Evolutionary conservation across 78 protist genomes (phyloP), one percentile per base, ranked within the genome.

Genomic region (Dictyostelium discoideum): DNA sequence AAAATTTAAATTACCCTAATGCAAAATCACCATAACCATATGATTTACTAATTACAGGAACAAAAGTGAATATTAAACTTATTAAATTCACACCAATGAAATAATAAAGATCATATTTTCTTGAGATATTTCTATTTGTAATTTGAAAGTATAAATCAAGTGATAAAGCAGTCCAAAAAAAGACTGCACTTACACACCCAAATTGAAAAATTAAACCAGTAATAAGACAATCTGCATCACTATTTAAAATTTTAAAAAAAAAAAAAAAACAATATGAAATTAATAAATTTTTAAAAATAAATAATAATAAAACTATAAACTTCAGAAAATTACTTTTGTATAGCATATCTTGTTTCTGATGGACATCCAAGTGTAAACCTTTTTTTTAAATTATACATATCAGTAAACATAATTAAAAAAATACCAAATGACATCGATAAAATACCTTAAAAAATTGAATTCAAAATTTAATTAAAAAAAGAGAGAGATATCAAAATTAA

Each of bases 161-260:
- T 3, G 78, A 14, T 22, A 40, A 20, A 0, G 24, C 63, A 9
- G 76, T 24, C 83, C 83, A 86, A 10, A 32, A 86, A 54, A 67
- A 40, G 5, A 76, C 42, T 29, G 63, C 42, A 74, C n/a, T 26
- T 1, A 86, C 50, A 86, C 79, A 37, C 2, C 92, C 92, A 85
- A 85, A 85, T 67, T 85, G 90, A 44, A 85, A 85, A 14, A 85
- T 69, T 11, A 76, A 18, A 26, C 90, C 90, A 22, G 90, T 85
- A 3, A n/a, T 29, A 60, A 40, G 3, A n/a, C 90, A 85, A 9
- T 73, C 79, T 32, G 44, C 24, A 32, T 73, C 79, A 32, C 79
- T 73, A 54, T 54, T 16, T n/a, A n/a, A n/a, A n/a, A n/a, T n/a
- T n/a, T n/a, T n/a, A n/a, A n/a, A n/a, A n/a, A n/a, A n/a, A n/a